These are phyloP conservation scores for Purpureocillium takamizusanense DNA, from an alignment of 2,329 filamentous ascomycete species.

Conservation along the genomic window DNA sequence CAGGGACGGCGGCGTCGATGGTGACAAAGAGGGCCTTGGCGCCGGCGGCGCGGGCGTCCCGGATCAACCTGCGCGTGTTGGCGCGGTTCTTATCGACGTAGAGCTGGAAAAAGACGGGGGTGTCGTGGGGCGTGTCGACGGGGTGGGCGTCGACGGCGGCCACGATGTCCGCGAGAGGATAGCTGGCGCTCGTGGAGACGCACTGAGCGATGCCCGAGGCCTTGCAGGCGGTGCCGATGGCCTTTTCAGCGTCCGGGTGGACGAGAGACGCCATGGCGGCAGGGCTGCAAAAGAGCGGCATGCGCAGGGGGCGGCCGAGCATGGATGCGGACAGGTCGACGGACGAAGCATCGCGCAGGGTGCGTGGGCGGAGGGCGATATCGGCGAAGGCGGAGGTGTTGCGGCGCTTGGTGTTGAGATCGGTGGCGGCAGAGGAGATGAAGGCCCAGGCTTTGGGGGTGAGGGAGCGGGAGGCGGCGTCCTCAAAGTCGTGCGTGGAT, in stretches of 20 bases:
- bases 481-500: slow-evolving; percentile 45
- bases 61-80: slow-evolving; percentile 41
- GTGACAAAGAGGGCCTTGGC: slow-evolving; percentile 49
- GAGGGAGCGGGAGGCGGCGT: slow-evolving; percentile 44
- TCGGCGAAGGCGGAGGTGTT: slow-evolving; percentile 46
- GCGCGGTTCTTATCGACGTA: slow-evolving; percentile 49
- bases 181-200: slow-evolving; percentile 54
- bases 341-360: slow-evolving; percentile 44
- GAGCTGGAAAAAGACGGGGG: slow-evolving; percentile 44
- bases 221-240: slow-evolving; percentile 41
- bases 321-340: slow-evolving; percentile 44
- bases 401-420: slow-evolving; percentile 43
- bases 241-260: slow-evolving; percentile 55
- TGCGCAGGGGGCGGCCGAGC: slow-evolving; percentile 38
- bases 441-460: slow-evolving; percentile 61
- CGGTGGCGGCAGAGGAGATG: slow-evolving; percentile 57
- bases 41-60: slow-evolving; percentile 28
- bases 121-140: slow-evolving; percentile 1
- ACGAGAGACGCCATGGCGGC: slow-evolving; percentile 56
- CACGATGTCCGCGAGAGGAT: slow-evolving; percentile 44
- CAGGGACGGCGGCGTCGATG: slow-evolving; percentile 46
- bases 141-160: slow-evolving; percentile 4
- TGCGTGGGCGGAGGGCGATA: slow-evolving; percentile 51
- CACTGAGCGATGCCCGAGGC: slow-evolving; percentile 46
- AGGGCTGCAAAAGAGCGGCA: slow-evolving; percentile 56